A percentile compares a stretch with the other conserved stretches of the same genome.
Evolutionary conservation across 225 moss, liverwort and hornwort genomes (phyloP).

Genomic region (Marchantia paleacea): DNA sequence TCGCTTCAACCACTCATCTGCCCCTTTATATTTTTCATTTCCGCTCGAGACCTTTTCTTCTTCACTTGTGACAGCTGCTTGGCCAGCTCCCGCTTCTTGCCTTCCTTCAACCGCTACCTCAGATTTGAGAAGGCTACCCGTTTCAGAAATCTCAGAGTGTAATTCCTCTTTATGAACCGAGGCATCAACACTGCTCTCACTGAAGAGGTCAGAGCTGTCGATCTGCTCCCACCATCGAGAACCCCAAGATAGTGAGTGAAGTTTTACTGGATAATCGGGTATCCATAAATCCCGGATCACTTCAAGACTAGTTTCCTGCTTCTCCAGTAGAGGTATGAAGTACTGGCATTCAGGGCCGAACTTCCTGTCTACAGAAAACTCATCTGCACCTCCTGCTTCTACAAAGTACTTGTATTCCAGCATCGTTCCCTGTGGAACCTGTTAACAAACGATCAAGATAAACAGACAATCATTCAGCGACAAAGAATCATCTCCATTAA

Average conservation of each 20-base stretch:
- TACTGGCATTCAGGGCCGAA: slow-evolving; percentile 43
- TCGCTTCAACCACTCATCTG: slow-evolving; percentile 61
- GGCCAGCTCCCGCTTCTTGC: neutral
- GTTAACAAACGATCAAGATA: neutral
- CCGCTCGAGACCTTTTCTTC: slow-evolving; percentile 7
- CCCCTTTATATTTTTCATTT: slow-evolving; percentile 10
- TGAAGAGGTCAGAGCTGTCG: slow-evolving; percentile 2
- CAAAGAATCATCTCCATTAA: neutral
- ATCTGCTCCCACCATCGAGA: slow-evolving; percentile 47
- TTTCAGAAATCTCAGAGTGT: neutral
- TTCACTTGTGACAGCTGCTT: neutral
- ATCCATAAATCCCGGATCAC: slow-evolving; percentile 38
- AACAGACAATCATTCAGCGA: neutral
- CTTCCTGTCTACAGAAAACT: slow-evolving; percentile 20
- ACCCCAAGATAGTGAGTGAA: slow-evolving; percentile 42
- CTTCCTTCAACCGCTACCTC: neutral
- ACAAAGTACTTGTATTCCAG: slow-evolving; percentile 49
- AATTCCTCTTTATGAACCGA: neutral
- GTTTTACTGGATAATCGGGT: slow-evolving; percentile 35
- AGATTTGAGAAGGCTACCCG: neutral
- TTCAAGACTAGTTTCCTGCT: slow-evolving; percentile 22
- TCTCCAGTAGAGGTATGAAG: slow-evolving; percentile 26
- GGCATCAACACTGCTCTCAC: neutral
- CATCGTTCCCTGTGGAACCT: slow-evolving; percentile 47
- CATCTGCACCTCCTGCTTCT: slow-evolving; percentile 30